A percentile compares a stretch with the other conserved stretches of the same genome.
Evolutionary conservation across 2,329 filamentous ascomycete species (phyloP).

Genomic region (Dactylella cylindrospora): DNA sequence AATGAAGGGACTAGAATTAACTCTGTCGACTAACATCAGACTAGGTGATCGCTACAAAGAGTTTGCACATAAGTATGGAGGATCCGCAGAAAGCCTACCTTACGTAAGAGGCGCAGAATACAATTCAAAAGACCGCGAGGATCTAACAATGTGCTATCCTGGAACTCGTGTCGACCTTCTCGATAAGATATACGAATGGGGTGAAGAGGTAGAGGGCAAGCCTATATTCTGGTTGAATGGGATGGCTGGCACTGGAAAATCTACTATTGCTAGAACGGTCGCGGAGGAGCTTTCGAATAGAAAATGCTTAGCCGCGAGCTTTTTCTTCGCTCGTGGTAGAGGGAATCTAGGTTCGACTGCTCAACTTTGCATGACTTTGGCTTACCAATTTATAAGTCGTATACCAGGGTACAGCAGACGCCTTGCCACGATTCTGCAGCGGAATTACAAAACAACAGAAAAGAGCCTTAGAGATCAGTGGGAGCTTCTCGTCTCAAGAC

Average conservation of each 20-base stretch:
- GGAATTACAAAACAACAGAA: not conserved
- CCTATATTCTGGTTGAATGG: slow-evolving; percentile 52
- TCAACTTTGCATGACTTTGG: not conserved
- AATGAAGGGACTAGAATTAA: no score
- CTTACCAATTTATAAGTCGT: not conserved
- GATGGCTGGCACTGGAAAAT: slow-evolving; percentile 49
- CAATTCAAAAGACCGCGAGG: slow-evolving; percentile 44
- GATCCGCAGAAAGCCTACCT: no score
- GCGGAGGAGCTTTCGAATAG: not conserved
- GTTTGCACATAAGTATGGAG: no score
- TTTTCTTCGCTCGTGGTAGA: slow-evolving; percentile 4
- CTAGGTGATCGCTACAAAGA: no score
- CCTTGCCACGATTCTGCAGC: not conserved
- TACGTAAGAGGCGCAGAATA: slow-evolving; percentile 44
- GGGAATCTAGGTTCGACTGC: not conserved
- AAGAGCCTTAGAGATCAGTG: slow-evolving; percentile 5
- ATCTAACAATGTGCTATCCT: slow-evolving; percentile 45
- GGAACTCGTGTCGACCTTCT: slow-evolving; percentile 47
- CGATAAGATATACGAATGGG: slow-evolving; percentile 39
- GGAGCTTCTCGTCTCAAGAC: not conserved
- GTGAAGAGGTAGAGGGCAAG: slow-evolving; percentile 4
- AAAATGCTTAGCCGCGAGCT: slow-evolving; percentile 1
- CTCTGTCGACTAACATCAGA: no score
- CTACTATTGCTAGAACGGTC: not conserved
- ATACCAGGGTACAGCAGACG: not conserved